Percentiles rank a stretch among this genome's conserved stretches.
Evolutionary conservation across 164 flowering plant genomes (phyloP).

Genomic region (Amborella trichopoda): DNA sequence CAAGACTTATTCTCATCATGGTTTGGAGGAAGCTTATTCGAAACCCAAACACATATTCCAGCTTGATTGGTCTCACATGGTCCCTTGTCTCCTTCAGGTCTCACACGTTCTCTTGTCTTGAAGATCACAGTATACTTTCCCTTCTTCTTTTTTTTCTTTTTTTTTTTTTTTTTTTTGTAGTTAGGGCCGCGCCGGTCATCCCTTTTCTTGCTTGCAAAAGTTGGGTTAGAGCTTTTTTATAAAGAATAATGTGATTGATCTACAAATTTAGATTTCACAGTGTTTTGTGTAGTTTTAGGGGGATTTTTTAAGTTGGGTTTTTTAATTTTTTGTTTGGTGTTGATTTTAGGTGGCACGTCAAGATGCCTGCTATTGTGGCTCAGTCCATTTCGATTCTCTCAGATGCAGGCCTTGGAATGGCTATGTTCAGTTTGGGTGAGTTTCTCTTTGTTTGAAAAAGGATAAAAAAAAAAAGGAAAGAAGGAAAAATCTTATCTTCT

Average conservation of each 20-base stretch:
- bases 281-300: too few relatives aligned
- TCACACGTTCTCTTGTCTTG: conserved; percentile 4
- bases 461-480: not conserved
- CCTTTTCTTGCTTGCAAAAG: not conserved
- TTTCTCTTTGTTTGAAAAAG: not conserved
- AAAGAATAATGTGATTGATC: too few relatives aligned
- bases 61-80: conserved; percentile 87
- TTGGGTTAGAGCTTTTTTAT: too few relatives aligned
- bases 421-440: conserved; percentile 98
- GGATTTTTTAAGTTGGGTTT: not conserved
- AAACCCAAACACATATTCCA: conserved; percentile 92
- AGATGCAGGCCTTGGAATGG: conserved; percentile 99
- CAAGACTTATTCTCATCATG: conserved; percentile 86
- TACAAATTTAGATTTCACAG: too few relatives aligned
- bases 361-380: conserved; percentile 81
- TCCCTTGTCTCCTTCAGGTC: conserved; percentile 80
- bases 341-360: conserved; percentile 57
- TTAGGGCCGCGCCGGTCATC: not conserved
- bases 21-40: conserved; percentile 92
- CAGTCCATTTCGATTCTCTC: conserved; percentile 85
- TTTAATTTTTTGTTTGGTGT: conserved; percentile 2
- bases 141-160: not conserved
- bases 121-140: not conserved
- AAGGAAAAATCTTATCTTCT: not conserved
- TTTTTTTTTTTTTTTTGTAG: not conserved